Evolutionary conservation across 108 stramenopile genomes (phyloP), one percentile per base, ranked within the genome.

Genomic region (Conticribra weissflogii): DNA sequence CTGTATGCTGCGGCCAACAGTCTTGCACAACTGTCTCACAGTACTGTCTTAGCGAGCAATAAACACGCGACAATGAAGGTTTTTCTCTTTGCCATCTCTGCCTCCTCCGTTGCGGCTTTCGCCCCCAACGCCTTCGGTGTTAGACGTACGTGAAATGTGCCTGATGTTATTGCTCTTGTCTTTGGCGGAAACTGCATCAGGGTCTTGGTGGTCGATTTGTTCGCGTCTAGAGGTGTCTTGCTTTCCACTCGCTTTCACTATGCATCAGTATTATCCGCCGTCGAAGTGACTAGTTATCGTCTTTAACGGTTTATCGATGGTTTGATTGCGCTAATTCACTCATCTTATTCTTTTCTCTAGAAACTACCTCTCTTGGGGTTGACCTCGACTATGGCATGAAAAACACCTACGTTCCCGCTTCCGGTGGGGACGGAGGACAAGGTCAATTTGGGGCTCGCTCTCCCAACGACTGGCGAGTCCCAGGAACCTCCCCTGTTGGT

Each of bases 371-470:
- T 60, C 78, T 79, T 41, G 63, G 51, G 19, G 79, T 81, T 52
- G 90, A 94, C 62, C 88, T 94, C 73, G 89, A 91, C 31, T 94
- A 76, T 66, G 95, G 95, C 34, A 82, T 73, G 83, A 91, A 90
- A 71, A 96, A 96, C 76, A 59, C 52, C 23, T 96, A 96, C 79
- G 90, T 87, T 28, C 80, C 95, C 36, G 87, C 88, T 46, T 34
- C 58, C 18, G 78, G 33, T 52, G 92, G 81, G 59, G 92, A 93
- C 70, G 95, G 95, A 66, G 95, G 95, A 44, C 95, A 96, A 84
- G 95, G 95, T 44, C 81, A 84, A 68, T 96, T 96, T 70, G 94
- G 94, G 54, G 94, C 94, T 54, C 76, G 82, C 57, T 91, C 89
- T 52, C 94, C 94, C 45, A 91, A 83, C 48, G 71, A 96, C 86